These are phyloP conservation scores for Pestalotiopsis sp. DNA, from an alignment of 2,329 filamentous ascomycete genomes.

Conservation along the genomic window DNA sequence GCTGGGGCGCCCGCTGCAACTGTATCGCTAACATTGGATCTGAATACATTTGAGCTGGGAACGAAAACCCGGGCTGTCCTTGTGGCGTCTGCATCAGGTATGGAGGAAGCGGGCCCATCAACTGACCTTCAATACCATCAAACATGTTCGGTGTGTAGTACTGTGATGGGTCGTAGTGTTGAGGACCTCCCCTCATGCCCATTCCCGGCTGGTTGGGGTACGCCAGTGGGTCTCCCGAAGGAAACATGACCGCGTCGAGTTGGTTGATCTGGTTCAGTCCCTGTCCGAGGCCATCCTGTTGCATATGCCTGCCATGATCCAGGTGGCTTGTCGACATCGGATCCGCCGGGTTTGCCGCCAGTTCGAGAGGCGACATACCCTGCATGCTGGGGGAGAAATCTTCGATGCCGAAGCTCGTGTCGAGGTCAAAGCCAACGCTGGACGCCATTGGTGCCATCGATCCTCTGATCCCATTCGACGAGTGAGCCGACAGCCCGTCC, in stretches of 20 bases:
- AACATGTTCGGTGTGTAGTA: constrained; percentile 55
- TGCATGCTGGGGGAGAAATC: constrained; percentile 20
- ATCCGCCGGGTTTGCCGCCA: constrained; percentile 5
- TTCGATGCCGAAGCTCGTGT: constrained; percentile 1
- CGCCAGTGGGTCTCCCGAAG: constrained; percentile 73
- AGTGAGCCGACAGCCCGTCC: constrained; percentile 1
- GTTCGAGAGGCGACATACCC: constrained; percentile 12
- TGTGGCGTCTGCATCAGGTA: constrained; percentile 62
- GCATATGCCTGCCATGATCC: not conserved
- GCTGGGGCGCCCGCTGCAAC: constrained; percentile 24
- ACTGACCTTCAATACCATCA: constrained; percentile 71
- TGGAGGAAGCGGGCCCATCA: constrained; percentile 69
- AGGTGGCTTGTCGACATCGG: not conserved
- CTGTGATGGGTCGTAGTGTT: constrained; percentile 36
- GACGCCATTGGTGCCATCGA: constrained; percentile 4
- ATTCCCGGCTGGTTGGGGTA: constrained; percentile 78
- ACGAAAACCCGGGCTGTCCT: constrained; percentile 40
- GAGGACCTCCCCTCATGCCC: constrained; percentile 44
- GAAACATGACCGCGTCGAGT: constrained; percentile 78
- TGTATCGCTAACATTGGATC: constrained; percentile 42
- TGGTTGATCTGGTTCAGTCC: constrained; percentile 59
- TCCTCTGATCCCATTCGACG: constrained; percentile 1
- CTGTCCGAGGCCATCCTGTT: constrained; percentile 23
- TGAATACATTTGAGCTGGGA: constrained; percentile 45
- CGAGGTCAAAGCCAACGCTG: constrained; percentile 3